These are phyloP conservation scores for Paramecium sonneborni DNA, from an alignment of 73 alveolate species.

Conservation along the genomic window DNA sequence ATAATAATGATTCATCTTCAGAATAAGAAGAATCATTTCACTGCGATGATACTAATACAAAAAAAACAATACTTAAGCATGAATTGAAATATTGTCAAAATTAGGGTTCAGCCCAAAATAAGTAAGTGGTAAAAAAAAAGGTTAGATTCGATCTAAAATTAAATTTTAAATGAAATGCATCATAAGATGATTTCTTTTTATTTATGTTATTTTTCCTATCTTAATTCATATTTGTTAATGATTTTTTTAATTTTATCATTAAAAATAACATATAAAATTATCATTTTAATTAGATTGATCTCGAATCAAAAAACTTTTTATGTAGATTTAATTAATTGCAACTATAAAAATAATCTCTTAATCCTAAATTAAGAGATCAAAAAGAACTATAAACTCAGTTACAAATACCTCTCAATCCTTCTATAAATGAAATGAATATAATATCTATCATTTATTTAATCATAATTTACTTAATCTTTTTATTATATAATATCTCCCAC, in stretches of 20 bases:
- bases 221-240: background rate
- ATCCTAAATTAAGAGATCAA: too few species aligned
- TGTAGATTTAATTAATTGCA: background rate
- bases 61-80: background rate
- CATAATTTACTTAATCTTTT: too few species aligned
- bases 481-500: too few species aligned
- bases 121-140: background rate
- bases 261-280: background rate
- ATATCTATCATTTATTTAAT: too few species aligned
- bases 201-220: slow-evolving; percentile 1
- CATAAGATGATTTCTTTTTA: background rate
- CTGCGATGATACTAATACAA: slow-evolving; percentile 25
- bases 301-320: background rate
- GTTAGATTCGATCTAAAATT: slow-evolving; percentile 20
- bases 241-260: background rate
- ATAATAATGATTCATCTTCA: background rate
- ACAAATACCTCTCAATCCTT: too few species aligned
- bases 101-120: background rate
- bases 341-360: background rate
- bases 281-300: background rate
- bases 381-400: too few species aligned
- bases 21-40: background rate
- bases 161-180: background rate
- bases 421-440: too few species aligned
- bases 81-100: background rate